Base-by-base conservation (phyloP, 1,284 basidiomycete genomes). In the Tetrapyrgos nigripes region DNA sequence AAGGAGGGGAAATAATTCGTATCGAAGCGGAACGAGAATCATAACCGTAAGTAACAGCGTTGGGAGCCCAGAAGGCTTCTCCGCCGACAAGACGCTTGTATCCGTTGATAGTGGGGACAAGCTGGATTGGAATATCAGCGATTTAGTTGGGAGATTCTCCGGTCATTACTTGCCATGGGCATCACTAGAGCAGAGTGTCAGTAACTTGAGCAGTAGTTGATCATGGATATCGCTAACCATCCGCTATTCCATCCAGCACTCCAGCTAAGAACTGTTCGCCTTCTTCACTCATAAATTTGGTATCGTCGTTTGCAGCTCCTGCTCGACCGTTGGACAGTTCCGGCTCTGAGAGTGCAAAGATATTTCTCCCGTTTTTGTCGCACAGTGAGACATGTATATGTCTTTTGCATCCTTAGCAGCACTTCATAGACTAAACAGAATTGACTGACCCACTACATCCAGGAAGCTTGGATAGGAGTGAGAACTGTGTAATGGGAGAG, bases 21-120 rank as follows among this genome's bases (percentile, higher is more conserved):
- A 98, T 86, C 10, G 93, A 95, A 1, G 94, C 96, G 0, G 91
- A 88, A 29, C 96, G 91, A 23, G 93, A 96, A 76, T 98, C 97
- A 73, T 97, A 98, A 2, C 96, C 96, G 71, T 96, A 98, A 2
- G 93, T 95, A 27, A 93, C 83, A 8, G 94, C 89, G 70, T 96
- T 97, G 3, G 96, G 96, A 2, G 96, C 96, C 94, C 94, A 97
- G 80, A 92, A 96, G 1, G 92, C 89, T 71, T 95, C 94, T 19
- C 96, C 96, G n/a, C 93, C 96, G 17, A 94, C 89, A 13, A 99
- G 85, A 21, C 96, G 92, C 73, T 98, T 99, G 80, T 98, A 99
- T n/a, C 94, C 94, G 70, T 97, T 97, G 74, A 97, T 91, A 0
- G 92, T 97, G 1, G 96, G 95, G 33, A 96, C 96, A 58, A 97